Conservation (phyloP, 192 early-diverging fungal genomes). For the Entomortierella lignicola region DNA sequence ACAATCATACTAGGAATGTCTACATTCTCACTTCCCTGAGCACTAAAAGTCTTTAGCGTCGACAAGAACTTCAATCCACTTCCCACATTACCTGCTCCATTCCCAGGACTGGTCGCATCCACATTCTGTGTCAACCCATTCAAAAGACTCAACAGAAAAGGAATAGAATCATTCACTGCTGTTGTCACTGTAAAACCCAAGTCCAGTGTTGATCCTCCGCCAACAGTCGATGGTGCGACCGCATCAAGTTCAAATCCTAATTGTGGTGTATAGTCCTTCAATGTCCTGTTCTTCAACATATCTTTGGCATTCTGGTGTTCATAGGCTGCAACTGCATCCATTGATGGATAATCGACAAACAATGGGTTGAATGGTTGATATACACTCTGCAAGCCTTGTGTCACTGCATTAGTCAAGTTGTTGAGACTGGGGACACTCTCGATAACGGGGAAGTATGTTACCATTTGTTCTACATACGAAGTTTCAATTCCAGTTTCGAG, state of each 20-base stretch:
- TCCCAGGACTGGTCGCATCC: slow-evolving; percentile 26
- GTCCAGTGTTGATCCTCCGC: slow-evolving; percentile 27
- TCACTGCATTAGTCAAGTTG: slow-evolving; percentile 21
- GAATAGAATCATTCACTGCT: slow-evolving; percentile 30
- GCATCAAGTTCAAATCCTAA: slow-evolving; percentile 48
- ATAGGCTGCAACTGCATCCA: slow-evolving; percentile 40
- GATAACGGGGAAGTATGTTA: slow-evolving; percentile 34
- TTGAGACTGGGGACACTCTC: slow-evolving; percentile 28
- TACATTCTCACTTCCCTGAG: slow-evolving; percentile 46
- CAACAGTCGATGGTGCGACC: slow-evolving; percentile 12
- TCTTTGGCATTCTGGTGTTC: slow-evolving; percentile 45
- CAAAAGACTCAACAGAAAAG: slow-evolving; percentile 33
- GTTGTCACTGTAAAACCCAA: slow-evolving; percentile 38
- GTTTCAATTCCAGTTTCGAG: slow-evolving; percentile 20
- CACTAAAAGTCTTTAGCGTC: slow-evolving; percentile 36
- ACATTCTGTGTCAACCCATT: slow-evolving; percentile 38
- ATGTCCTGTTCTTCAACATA: slow-evolving; percentile 44
- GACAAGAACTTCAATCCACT: slow-evolving; percentile 23
- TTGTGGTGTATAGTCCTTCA: slow-evolving; percentile 34
- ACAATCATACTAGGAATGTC: slow-evolving; percentile 50
- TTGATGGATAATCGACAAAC: slow-evolving; percentile 36
- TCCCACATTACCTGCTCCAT: slow-evolving; percentile 16
- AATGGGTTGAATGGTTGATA: slow-evolving; percentile 29
- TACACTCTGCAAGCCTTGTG: not conserved
- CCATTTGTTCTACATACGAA: slow-evolving; percentile 6